phyloP scores from a whole-genome alignment of 768 basidiomycete genomes.

The Russula sp. region DNA sequence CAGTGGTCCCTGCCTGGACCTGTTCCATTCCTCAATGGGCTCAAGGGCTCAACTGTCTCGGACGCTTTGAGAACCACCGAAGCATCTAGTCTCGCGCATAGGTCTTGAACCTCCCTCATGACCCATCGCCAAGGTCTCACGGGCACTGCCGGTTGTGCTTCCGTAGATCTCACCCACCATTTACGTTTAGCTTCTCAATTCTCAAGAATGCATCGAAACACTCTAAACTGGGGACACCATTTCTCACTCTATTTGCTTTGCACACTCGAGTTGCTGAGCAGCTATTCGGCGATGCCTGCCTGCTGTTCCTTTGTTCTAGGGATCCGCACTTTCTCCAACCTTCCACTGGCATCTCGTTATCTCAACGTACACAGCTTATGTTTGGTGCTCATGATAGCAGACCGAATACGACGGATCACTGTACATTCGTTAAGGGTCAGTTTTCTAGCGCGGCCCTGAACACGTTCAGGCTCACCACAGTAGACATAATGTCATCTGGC shows the following conservation, averaged over 20 bases:
- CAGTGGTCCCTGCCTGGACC: neutral
- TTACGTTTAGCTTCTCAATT: neutral
- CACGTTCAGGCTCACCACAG: too few relatives aligned
- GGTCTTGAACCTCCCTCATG: neutral
- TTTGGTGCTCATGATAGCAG: neutral
- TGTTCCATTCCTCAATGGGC: neutral
- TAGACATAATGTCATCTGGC: too few relatives aligned
- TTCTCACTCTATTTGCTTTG: too few relatives aligned
- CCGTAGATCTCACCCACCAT: neutral
- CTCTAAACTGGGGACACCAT: neutral
- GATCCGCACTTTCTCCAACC: too few relatives aligned
- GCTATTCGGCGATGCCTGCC: too few relatives aligned
- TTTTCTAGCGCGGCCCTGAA: too few relatives aligned
- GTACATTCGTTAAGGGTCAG: neutral
- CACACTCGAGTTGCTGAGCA: too few relatives aligned
- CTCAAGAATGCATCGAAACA: too few relatives aligned
- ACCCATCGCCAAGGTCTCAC: too few relatives aligned
- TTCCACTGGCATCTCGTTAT: too few relatives aligned
- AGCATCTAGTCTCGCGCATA: too few relatives aligned
- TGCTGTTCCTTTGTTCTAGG: too few relatives aligned
- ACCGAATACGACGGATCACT: slow-evolving; percentile 7
- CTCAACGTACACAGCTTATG: neutral
- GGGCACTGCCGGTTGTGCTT: neutral
- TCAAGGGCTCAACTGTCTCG: neutral
- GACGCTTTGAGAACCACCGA: neutral